A percentile compares a stretch with the other conserved stretches of the same genome.
These are phyloP conservation scores for Cutaneotrichosporon cavernicola DNA, from an alignment of 1,284 basidiomycete species.

Conservation along the genomic window DNA sequence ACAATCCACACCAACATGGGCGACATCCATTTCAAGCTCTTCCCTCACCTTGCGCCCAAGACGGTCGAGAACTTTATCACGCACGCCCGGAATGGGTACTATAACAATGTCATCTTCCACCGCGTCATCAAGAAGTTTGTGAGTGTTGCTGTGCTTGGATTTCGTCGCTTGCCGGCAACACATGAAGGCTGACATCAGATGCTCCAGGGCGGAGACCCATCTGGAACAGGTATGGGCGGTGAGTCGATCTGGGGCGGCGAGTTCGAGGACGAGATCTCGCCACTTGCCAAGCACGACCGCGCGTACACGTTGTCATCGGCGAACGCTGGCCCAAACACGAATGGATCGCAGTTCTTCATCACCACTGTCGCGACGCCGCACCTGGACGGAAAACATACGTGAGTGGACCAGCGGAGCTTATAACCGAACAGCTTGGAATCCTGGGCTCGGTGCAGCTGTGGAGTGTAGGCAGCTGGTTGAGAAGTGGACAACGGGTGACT, in stretches of 20 bases:
- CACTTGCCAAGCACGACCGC: slow-evolving; percentile 86
- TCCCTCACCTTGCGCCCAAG: slow-evolving; percentile 87
- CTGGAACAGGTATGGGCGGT: slow-evolving; percentile 77
- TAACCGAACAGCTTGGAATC: too few species aligned
- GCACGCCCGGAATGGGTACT: slow-evolving; percentile 85
- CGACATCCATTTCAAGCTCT: slow-evolving; percentile 87
- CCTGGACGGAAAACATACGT: slow-evolving; percentile 66
- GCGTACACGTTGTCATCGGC: slow-evolving; percentile 99
- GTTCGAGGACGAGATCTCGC: slow-evolving; percentile 94
- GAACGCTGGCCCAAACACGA: slow-evolving; percentile 82
- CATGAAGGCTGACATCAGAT: slow-evolving; percentile 57
- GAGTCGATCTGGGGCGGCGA: slow-evolving; percentile 89
- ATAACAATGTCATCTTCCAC: slow-evolving; percentile 93
- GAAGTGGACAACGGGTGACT: too few species aligned
- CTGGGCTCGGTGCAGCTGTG: too few species aligned
- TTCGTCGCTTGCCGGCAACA: neutral
- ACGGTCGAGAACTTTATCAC: slow-evolving; percentile 98
- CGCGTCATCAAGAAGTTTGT: slow-evolving; percentile 95
- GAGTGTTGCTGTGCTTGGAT: slow-evolving; percentile 30
- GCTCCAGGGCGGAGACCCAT: slow-evolving; percentile 96
- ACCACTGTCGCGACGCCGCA: slow-evolving; percentile 94
- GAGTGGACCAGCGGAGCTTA: slow-evolving; percentile 26
- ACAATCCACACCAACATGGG: slow-evolving; percentile 94
- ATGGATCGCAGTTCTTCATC: slow-evolving; percentile 93
- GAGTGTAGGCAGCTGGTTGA: too few species aligned